phyloP scores from a whole-genome alignment of 768 basidiomycete species.

The Tulasnella sp. region DNA sequence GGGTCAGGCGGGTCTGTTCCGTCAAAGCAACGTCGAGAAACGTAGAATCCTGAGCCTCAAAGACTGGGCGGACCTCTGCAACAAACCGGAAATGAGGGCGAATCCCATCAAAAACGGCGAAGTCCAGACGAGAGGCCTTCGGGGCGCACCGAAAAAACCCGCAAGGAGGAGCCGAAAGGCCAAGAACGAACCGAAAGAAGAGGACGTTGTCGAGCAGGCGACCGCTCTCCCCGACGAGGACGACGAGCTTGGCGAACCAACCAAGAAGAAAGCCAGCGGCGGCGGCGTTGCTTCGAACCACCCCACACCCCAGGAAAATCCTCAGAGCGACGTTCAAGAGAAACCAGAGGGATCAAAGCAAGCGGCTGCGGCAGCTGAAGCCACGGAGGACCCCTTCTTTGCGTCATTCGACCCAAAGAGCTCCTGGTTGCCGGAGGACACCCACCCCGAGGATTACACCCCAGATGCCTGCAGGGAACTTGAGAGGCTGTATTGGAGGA shows the following conservation, averaged over 20 bases:
- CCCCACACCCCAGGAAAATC: neutral
- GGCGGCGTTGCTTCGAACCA: neutral
- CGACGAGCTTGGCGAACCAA: neutral
- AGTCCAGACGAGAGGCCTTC: conserved; percentile 14
- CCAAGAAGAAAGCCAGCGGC: neutral
- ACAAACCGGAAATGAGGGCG: conserved; percentile 16
- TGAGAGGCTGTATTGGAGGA: conserved; percentile 89
- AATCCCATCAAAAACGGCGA: conserved; percentile 23
- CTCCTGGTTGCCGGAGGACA: conserved; percentile 78
- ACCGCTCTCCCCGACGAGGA: neutral
- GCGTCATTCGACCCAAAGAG: conserved; percentile 63
- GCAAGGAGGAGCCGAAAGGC: neutral
- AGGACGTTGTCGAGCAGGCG: conserved; percentile 35
- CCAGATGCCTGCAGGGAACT: conserved; percentile 81
- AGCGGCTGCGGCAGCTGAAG: neutral
- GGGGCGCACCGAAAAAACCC: neutral
- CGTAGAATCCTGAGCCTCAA: conserved; percentile 20
- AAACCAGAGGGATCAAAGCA: neutral
- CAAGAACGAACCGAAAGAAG: conserved; percentile 36
- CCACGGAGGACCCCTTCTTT: conserved; percentile 50
- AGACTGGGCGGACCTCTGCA: conserved; percentile 27
- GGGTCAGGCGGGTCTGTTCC: conserved; percentile 27
- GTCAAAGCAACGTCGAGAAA: conserved; percentile 29
- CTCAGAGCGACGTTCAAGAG: neutral
- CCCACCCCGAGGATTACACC: conserved; percentile 72